Conservation (phyloP, 2,329 filamentous ascomycete genomes). For the Xylariaceae sp. region DNA sequence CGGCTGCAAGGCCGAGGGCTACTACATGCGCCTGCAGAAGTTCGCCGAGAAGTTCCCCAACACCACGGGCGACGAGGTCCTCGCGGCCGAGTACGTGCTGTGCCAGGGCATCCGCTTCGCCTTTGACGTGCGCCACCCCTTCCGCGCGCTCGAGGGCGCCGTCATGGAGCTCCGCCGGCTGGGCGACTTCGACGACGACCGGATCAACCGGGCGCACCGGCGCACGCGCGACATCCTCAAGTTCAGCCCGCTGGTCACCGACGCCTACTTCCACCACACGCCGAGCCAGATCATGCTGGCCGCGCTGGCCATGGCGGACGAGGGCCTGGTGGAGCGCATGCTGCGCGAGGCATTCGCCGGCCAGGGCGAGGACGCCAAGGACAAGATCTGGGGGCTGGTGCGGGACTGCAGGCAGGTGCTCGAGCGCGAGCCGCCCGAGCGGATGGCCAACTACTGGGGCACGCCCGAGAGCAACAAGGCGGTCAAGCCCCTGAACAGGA, state of each 20-base stretch:
- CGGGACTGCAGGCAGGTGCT: constrained; percentile 47
- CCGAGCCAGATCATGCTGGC: constrained; percentile 91
- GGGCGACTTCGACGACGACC: constrained; percentile 49
- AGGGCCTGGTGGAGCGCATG: constrained; percentile 46
- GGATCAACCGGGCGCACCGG: constrained; percentile 58
- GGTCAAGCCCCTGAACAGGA: constrained; percentile 55
- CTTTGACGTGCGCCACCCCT: constrained; percentile 87
- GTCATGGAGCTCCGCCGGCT: constrained; percentile 73
- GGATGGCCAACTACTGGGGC: constrained; percentile 46
- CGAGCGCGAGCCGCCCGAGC: constrained; percentile 48
- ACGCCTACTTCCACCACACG: constrained; percentile 95
- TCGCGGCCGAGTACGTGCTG: constrained; percentile 86
- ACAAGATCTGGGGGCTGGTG: constrained; percentile 43
- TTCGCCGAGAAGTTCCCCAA: constrained; percentile 65
- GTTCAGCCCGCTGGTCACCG: constrained; percentile 75
- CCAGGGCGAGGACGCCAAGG: constrained; percentile 19
- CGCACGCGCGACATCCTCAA: constrained; percentile 67
- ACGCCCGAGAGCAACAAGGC: constrained; percentile 40
- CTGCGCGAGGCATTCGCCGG: constrained; percentile 33
- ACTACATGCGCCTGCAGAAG: constrained; percentile 56
- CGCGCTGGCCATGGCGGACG: constrained; percentile 68
- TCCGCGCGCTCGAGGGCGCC: constrained; percentile 77
- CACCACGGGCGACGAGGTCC: constrained; percentile 70
- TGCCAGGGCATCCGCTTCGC: constrained; percentile 90
- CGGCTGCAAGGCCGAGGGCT: constrained; percentile 84